Evolutionary conservation across 768 basidiomycete genomes (phyloP), one percentile per base, ranked within the genome.

Genomic region (Podaxis sp.): DNA sequence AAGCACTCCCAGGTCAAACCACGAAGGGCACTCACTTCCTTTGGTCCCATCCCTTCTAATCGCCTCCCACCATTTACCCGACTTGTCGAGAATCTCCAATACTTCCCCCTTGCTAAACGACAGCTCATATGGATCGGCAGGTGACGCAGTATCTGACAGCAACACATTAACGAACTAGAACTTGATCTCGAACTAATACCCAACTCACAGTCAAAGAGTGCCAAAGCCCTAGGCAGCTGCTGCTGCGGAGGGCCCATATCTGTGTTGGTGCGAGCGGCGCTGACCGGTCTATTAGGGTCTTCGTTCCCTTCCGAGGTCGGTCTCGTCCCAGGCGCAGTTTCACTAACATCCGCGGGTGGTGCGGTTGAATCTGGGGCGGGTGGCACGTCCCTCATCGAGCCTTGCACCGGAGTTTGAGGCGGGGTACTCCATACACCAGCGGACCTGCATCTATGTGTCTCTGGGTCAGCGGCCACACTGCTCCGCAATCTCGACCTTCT

Each of bases 21-120:
- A 57, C 59, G 58, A 29, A 29, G 24, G 66, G 3, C 1, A 87
- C 89, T 72, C 69, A 91, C 89, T 89, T 66, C 89, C 90, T 61
- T 78, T 68, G 4, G 71, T 70, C 57, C 90, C 91, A 69, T 92
- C 87, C 2, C 73, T 41, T 70, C 83, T 90, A 68, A 78, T 84
- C 17, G 87, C 90, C 68, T 89, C 88, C 91, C 92, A 94, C 93
- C 93, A 93, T 70, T 92, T 91, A 22, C 89, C 90, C 4, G 70
- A 64, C 59, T 87, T 86, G 71, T 96, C 93, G 49, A 90, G 70
- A 50, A 98, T 86, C 57, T 92, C 87, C 60, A 98, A 78, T 3
- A 89, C 77, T 67, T 97, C 96, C 27, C 92, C 93, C 74, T 94
- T 94, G 52, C 77, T 71, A 73, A 98, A 96, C 22, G 87, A 85